A percentile compares a stretch with the other conserved stretches of the same genome.
phyloP scores from a whole-genome alignment of 306 rosid genomes.

The Prunus persica region Prunus_persica_NCBIv2 NC_034009.1:42808501-42809000 shows the following conservation, averaged over 20 bases:
- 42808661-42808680: constrained; percentile 84
- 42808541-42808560: neutral
- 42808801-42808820: neutral
- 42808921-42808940: neutral
- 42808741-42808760: constrained; percentile 61
- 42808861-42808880: neutral
- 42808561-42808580: constrained; percentile 1
- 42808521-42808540: neutral
- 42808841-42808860: neutral
- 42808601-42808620: constrained; percentile 53
- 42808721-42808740: constrained; percentile 96
- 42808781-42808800: neutral
- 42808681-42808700: constrained; percentile 73
- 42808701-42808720: constrained; percentile 67
- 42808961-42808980: neutral
- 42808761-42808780: constrained; percentile 3
- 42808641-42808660: constrained; percentile 88
- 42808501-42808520: constrained; percentile 19
- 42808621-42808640: constrained; percentile 89
- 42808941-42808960: neutral
- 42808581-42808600: constrained; percentile 15
- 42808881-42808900: neutral
- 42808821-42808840: neutral
- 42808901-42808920: neutral
- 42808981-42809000: neutral